Evolutionary conservation across 2,329 filamentous ascomycete species (phyloP).

Genomic region (Magnaporthiopsis incrustans): DNA sequence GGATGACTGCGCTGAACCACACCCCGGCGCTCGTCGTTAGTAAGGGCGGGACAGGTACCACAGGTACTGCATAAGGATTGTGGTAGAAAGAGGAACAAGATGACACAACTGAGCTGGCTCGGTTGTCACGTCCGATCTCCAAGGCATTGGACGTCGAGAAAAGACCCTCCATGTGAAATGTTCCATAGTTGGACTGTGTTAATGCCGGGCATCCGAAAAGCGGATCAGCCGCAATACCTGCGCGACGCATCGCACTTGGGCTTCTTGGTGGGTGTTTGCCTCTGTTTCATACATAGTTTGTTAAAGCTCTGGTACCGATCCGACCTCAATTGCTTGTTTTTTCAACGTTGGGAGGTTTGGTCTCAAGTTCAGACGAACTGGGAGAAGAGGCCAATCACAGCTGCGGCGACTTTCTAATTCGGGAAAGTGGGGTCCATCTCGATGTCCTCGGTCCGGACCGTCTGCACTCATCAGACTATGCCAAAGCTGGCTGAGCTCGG

Average conservation of each 20-base stretch:
- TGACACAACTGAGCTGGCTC: background rate
- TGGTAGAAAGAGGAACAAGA: background rate
- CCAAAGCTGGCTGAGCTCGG: background rate
- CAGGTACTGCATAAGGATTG: background rate
- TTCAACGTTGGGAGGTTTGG: background rate
- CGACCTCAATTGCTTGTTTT: too few species aligned
- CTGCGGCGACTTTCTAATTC: background rate
- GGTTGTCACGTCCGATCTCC: too few species aligned
- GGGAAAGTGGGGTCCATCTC: background rate
- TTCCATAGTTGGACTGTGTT: too few species aligned
- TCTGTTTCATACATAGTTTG: background rate
- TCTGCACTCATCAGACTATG: background rate
- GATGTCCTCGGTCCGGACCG: background rate
- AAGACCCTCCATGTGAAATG: too few species aligned
- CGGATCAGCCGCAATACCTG: too few species aligned
- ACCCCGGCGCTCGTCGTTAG: background rate
- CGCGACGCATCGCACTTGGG: too few species aligned
- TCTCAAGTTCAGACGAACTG: background rate
- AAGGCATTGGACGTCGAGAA: too few species aligned
- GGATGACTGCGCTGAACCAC: background rate
- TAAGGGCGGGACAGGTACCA: background rate
- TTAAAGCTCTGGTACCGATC: background rate
- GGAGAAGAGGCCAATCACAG: background rate
- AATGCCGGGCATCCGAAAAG: too few species aligned
- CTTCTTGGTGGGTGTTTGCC: background rate